These are phyloP conservation scores for Pseudozyma tsukubaensis DNA, from an alignment of 1,284 basidiomycete species.

Conservation along the genomic window DNA sequence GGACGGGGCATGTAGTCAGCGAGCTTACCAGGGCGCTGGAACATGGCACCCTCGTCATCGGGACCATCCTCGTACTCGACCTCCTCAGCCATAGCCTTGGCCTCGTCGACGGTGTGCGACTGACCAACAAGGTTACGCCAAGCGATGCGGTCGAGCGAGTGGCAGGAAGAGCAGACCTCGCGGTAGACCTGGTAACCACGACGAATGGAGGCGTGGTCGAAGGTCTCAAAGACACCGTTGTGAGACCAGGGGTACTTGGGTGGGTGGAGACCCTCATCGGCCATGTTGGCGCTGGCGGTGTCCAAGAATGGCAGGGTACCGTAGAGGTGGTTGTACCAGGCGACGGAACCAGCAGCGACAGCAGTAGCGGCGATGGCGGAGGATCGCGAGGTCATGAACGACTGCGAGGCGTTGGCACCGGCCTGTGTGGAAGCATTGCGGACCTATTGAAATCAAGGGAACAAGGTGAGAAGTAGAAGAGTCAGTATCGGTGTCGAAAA, in stretches of 20 bases:
- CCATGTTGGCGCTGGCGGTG: conserved; percentile 62
- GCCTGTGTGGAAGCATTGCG: conserved; percentile 62
- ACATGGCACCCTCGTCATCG: conserved; percentile 95
- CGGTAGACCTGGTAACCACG: conserved; percentile 99
- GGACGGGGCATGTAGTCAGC: conserved; percentile 95
- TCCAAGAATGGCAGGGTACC: conserved; percentile 73
- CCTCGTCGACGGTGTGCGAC: conserved; percentile 93
- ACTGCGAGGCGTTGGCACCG: conserved; percentile 49
- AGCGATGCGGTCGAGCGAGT: conserved; percentile 98
- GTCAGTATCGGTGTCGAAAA: conserved; percentile 18
- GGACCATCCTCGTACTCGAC: conserved; percentile 97
- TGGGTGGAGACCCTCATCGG: conserved; percentile 94
- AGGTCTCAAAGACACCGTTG: conserved; percentile 86
- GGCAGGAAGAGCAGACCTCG: conserved; percentile 98
- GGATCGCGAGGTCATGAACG: conserved; percentile 78
- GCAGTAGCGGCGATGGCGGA: conserved; percentile 82
- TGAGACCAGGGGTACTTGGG: conserved; percentile 90
- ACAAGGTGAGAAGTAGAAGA: background rate
- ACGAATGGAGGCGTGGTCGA: conserved; percentile 95
- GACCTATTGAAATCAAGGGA: conserved; percentile 39
- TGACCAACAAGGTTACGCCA: conserved; percentile 99
- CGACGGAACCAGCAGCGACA: conserved; percentile 85
- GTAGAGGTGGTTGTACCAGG: conserved; percentile 95
- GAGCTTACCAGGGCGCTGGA: conserved; percentile 95
- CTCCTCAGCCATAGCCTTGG: conserved; percentile 86